Conservation (phyloP, 495 filamentous ascomycete species). For the Apodospora peruviana region DNA sequence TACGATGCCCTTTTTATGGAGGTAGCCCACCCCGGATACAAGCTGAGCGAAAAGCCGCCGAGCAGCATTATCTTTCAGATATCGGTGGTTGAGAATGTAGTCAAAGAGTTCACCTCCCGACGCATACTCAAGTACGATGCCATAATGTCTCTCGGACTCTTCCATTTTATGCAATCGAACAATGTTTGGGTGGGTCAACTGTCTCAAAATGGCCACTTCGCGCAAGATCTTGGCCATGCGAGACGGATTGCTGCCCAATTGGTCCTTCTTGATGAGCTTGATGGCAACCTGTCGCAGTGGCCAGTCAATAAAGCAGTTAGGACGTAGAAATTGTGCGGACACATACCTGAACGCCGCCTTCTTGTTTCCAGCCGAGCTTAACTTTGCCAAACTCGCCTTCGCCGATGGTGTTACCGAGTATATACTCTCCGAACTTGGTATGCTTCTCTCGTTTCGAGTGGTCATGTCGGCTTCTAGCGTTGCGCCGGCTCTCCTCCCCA, state of each 20-base stretch:
- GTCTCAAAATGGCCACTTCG: constrained; percentile 86
- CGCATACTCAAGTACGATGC: constrained; percentile 97
- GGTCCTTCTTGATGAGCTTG: constrained; percentile 92
- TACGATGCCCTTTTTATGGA: constrained; percentile 99
- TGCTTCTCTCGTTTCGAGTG: constrained; percentile 66
- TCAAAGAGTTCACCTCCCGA: constrained; percentile 98
- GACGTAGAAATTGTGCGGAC: not conserved
- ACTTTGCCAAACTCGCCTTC: constrained; percentile 99
- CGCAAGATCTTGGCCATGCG: constrained; percentile 94
- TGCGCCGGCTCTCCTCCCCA: constrained; percentile 58
- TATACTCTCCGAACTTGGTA: constrained; percentile 88
- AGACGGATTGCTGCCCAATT: constrained; percentile 76
- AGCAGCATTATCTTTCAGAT: constrained; percentile 88
- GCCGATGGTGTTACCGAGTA: constrained; percentile 92
- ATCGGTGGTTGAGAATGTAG: constrained; percentile 93
- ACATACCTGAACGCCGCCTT: constrained; percentile 73
- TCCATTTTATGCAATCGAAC: constrained; percentile 98
- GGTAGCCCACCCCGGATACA: constrained; percentile 92
- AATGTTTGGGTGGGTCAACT: constrained; percentile 88
- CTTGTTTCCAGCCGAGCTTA: constrained; percentile 97
- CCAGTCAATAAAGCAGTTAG: not conserved
- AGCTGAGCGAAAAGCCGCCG: constrained; percentile 92
- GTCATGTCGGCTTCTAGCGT: constrained; percentile 71
- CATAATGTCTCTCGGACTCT: constrained; percentile 91
- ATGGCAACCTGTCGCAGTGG: constrained; percentile 71